Conservation (phyloP, 768 basidiomycete genomes). For the Pulveroboletus frians region DNA sequence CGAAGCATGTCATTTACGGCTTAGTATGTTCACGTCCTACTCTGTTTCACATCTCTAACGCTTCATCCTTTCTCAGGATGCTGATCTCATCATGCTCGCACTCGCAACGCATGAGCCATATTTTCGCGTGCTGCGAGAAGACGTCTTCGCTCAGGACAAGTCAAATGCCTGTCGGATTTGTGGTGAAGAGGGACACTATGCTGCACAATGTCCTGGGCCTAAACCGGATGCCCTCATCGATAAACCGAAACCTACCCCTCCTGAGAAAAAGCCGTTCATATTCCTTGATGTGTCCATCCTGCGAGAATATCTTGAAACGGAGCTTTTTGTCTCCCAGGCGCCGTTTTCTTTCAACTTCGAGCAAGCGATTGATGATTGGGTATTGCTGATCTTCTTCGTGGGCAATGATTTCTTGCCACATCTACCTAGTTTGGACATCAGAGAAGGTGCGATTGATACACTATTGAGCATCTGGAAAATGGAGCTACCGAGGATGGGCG, state of each 20-base stretch:
- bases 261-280: conserved; percentile 88
- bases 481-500: conserved; percentile 93
- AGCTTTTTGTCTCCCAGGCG: conserved; percentile 75
- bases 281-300: conserved; percentile 95
- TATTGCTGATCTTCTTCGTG: conserved; percentile 99
- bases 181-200: conserved; percentile 92
- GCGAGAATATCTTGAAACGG: conserved; percentile 96
- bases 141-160: conserved; percentile 89
- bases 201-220: conserved; percentile 86
- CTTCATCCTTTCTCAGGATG: conserved; percentile 57
- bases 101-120: conserved; percentile 98
- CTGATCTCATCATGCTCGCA: conserved; percentile 98
- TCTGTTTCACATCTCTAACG: conserved; percentile 5
- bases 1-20: conserved; percentile 95
- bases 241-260: conserved; percentile 44
- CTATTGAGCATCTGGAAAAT: conserved; percentile 92
- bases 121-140: conserved; percentile 95
- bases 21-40: conserved; percentile 48
- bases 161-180: conserved; percentile 83
- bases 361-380: conserved; percentile 99
- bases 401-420: conserved; percentile 98
- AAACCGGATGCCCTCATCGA: conserved; percentile 52
- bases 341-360: conserved; percentile 91
- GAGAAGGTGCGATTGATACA: conserved; percentile 98
- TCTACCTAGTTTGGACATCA: conserved; percentile 95